These are phyloP conservation scores for Calonectria hawksworthii DNA, from an alignment of 2,329 filamentous ascomycete genomes.

Conservation along the genomic window DNA sequence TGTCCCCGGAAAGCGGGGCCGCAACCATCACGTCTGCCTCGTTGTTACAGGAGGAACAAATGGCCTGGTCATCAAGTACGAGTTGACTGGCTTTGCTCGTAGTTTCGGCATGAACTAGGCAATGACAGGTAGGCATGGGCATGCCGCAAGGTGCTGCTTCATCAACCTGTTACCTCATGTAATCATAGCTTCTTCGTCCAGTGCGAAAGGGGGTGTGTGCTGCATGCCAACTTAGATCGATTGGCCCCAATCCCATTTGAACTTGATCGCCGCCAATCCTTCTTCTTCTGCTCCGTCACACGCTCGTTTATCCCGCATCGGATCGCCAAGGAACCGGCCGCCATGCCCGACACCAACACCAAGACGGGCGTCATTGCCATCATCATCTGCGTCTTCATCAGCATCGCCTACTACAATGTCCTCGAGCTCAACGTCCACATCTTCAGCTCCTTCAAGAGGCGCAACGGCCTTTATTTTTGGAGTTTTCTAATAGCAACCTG, in stretches of 20 bases:
- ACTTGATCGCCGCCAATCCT: conserved; percentile 1
- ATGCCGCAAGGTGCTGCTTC: not conserved
- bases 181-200: not conserved
- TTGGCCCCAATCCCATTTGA: not conserved
- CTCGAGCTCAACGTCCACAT: conserved; percentile 52
- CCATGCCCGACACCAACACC: conserved; percentile 22
- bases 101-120: not conserved
- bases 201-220: not conserved
- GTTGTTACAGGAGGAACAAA: not conserved
- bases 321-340: not conserved
- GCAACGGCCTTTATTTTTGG: conserved; percentile 54
- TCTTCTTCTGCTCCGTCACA: not conserved
- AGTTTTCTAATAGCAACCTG: conserved; percentile 50
- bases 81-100: not conserved
- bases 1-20: not conserved
- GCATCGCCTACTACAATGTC: conserved; percentile 50
- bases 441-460: conserved; percentile 49
- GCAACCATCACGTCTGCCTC: not conserved
- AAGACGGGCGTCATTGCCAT: conserved; percentile 33
- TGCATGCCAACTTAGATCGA: not conserved
- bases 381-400: conserved; percentile 41
- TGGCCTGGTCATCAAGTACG: not conserved
- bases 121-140: not conserved
- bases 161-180: not conserved
- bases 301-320: not conserved